Evolutionary conservation across 2,329 filamentous ascomycete genomes (phyloP).

Genomic region (Pseudogymnoascus sp.): DNA sequence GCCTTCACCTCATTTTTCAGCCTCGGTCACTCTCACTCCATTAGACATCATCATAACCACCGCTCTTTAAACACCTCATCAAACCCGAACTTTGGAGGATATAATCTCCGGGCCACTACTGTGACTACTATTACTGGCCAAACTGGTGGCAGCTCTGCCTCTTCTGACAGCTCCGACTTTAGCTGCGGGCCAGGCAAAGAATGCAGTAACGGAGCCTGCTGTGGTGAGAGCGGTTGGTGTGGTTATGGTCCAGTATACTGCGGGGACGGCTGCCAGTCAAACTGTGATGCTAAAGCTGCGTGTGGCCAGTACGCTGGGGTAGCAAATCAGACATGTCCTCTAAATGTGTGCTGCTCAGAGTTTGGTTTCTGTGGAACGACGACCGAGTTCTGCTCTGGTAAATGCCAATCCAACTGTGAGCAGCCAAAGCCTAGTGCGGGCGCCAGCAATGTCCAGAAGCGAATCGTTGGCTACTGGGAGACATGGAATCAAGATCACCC

Average conservation of each 20-base stretch:
- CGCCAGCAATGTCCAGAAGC: background rate
- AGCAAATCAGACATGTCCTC: constrained; percentile 12
- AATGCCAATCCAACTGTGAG: constrained; percentile 4
- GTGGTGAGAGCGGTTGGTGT: constrained; percentile 18
- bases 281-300: constrained; percentile 14
- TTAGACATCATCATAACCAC: background rate
- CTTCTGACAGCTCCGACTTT: background rate
- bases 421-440: background rate
- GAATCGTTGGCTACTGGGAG: background rate
- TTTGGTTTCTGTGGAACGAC: constrained; percentile 11
- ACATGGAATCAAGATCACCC: background rate
- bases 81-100: background rate
- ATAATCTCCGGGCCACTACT: background rate
- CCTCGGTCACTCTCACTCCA: background rate
- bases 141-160: background rate
- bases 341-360: constrained; percentile 16
- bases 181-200: constrained; percentile 16
- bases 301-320: constrained; percentile 13
- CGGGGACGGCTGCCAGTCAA: constrained; percentile 19
- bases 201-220: constrained; percentile 22
- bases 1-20: background rate
- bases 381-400: background rate
- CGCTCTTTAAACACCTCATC: background rate
- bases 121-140: background rate
- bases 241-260: constrained; percentile 19